phyloP scores from a whole-genome alignment of 2,329 filamentous ascomycete genomes.

The Colletotrichum truncatum region DNA sequence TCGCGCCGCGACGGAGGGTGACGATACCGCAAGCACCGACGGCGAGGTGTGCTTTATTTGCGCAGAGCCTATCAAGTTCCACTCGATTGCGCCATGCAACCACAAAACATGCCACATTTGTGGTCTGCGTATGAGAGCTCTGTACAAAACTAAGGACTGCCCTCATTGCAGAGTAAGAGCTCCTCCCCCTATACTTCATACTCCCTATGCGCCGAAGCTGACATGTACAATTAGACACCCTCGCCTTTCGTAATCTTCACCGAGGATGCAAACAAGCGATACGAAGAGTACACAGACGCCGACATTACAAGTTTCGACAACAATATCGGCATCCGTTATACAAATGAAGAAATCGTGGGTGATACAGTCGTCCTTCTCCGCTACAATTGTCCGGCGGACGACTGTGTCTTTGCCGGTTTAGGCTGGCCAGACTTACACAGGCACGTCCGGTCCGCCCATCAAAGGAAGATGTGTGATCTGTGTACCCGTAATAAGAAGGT shows the following conservation, averaged over 20 bases:
- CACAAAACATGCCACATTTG: constrained; percentile 98
- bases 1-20: constrained; percentile 37
- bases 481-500: constrained; percentile 96
- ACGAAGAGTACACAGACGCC: constrained; percentile 78
- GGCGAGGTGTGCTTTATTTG: constrained; percentile 98
- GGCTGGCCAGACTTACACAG: constrained; percentile 67
- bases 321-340: constrained; percentile 91
- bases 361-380: constrained; percentile 88
- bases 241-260: constrained; percentile 91
- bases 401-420: constrained; percentile 83
- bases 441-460: constrained; percentile 84
- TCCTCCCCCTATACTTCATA: background rate
- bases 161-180: constrained; percentile 86
- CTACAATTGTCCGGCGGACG: constrained; percentile 91
- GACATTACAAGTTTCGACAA: constrained; percentile 84
- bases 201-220: constrained; percentile 30
- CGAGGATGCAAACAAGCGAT: constrained; percentile 82
- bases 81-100: constrained; percentile 92
- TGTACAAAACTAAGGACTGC: constrained; percentile 97
- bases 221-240: constrained; percentile 62
- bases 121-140: constrained; percentile 85
- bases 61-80: constrained; percentile 87
- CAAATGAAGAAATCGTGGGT: constrained; percentile 87
- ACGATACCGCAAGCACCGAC: constrained; percentile 60
- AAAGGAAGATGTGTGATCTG: constrained; percentile 90